Base-by-base conservation (phyloP, 495 filamentous ascomycete species). In the Elasticomyces elasticus region DNA sequence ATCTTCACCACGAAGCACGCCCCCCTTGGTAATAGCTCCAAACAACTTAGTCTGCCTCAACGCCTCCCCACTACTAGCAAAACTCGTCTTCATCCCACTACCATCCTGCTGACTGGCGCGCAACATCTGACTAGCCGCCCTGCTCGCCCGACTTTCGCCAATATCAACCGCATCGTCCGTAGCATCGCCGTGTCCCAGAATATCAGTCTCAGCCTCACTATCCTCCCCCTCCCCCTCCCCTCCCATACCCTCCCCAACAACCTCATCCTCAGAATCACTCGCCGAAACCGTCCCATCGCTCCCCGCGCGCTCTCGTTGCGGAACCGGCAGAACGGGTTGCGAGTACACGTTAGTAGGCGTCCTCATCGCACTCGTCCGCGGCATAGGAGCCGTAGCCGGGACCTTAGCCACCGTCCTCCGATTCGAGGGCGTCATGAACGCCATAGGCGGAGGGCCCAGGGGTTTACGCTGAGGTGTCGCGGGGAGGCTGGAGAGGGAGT, bases 201-300 rank as follows among this genome's bases (percentile, higher is more conserved):
- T 55, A 38, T 54, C 54, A n/a, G 50, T 58, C 17, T 58, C 55
- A 28, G 54, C 54, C 25, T 62, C 59, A 35, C 50, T 55, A 30
- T 62, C 59, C 26, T 49, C 37, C 30, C 50, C 78, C 19, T 80
- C 77, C 13, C 13, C 19, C 5, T 49, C 31, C 27, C 52, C 78
- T 17, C 79, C 77, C n/a, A n/a, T n/a, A n/a, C n/a, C n/a, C n/a
- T n/a, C n/a, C n/a, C n/a, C n/a, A n/a, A n/a, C n/a, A n/a, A n/a
- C n/a, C n/a, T n/a, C n/a, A n/a, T n/a, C n/a, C 41, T 85, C 84
- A 22, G 79, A 78, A 51, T 91, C 87, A 4, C 85, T 83, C 17
- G 81, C 87, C 0, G 89, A 94, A 46, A 95, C 90, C 5, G 89
- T 95, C 71, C 86, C 92, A 60, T 95, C 88, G 43, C 86, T 77